A percentile compares a stretch with the other conserved stretches of the same genome.
Conservation (phyloP, 2,329 filamentous ascomycete species). For the Helicocarpus griseus region DNA sequence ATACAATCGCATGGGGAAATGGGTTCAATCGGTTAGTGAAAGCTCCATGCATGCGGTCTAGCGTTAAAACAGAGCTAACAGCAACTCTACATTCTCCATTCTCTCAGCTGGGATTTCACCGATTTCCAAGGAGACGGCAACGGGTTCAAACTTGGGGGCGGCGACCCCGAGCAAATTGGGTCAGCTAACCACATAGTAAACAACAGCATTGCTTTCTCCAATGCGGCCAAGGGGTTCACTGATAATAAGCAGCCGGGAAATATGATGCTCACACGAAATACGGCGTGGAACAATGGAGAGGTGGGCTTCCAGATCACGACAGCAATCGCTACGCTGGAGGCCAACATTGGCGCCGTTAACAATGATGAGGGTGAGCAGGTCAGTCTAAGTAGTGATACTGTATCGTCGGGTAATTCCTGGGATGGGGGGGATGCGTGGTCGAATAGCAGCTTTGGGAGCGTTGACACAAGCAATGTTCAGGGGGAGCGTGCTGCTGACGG, state of each 20-base stretch:
- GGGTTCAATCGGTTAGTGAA: constrained; percentile 27
- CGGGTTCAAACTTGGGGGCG: constrained; percentile 40
- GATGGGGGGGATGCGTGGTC: constrained; percentile 30
- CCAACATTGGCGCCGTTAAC: constrained; percentile 33
- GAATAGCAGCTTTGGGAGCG: constrained; percentile 32
- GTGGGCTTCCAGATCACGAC: constrained; percentile 32
- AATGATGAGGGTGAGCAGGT: constrained; percentile 14
- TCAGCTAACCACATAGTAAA: constrained; percentile 36
- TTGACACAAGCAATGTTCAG: constrained; percentile 26
- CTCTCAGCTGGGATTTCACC: constrained; percentile 29
- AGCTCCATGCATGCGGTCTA: neutral
- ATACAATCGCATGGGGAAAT: constrained; percentile 39
- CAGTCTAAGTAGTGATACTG: constrained; percentile 13
- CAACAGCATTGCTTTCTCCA: constrained; percentile 39
- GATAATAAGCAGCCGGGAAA: constrained; percentile 38
- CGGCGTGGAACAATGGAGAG: constrained; percentile 38
- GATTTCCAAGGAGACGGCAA: constrained; percentile 40
- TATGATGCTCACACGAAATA: constrained; percentile 34
- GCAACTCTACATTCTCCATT: constrained; percentile 11
- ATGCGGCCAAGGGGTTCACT: constrained; percentile 38
- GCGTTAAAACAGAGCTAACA: neutral
- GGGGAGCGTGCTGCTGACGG: constrained; percentile 30
- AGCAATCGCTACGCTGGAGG: constrained; percentile 26
- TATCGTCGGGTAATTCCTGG: constrained; percentile 36
- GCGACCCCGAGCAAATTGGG: constrained; percentile 25